phyloP scores from a whole-genome alignment of 306 rosid species.

The Purshia tridentata region DNA sequence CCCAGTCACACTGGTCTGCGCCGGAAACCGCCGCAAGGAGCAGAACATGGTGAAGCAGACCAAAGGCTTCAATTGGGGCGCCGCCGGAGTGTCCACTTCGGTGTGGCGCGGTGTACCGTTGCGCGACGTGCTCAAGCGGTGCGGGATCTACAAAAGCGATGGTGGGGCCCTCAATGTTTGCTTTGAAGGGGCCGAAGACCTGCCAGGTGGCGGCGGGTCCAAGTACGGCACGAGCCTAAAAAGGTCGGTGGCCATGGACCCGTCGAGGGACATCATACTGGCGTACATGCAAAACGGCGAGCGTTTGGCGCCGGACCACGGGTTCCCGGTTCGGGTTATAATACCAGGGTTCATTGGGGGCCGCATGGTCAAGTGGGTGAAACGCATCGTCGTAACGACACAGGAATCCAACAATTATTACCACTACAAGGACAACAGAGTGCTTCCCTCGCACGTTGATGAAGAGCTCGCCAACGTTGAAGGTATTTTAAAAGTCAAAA shows the following conservation, averaged over 20 bases:
- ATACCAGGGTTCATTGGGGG: constrained; percentile 80
- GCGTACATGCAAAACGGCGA: constrained; percentile 88
- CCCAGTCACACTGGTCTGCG: constrained; percentile 64
- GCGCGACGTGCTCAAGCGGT: constrained; percentile 46
- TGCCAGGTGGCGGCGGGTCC: constrained; percentile 86
- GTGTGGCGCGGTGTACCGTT: constrained; percentile 71
- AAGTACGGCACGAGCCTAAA: constrained; percentile 67
- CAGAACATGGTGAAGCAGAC: constrained; percentile 76
- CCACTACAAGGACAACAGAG: constrained; percentile 69
- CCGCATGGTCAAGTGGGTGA: constrained; percentile 85
- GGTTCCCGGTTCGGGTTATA: constrained; percentile 72
- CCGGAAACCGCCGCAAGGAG: constrained; percentile 76
- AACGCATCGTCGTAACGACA: constrained; percentile 65
- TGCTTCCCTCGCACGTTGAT: constrained; percentile 77
- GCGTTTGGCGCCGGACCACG: constrained; percentile 64
- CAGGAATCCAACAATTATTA: constrained; percentile 54
- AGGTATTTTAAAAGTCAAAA: constrained; percentile 23
- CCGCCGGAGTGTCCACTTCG: constrained; percentile 65
- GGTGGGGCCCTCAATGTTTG: constrained; percentile 68
- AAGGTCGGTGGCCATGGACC: constrained; percentile 69
- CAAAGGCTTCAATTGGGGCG: constrained; percentile 84
- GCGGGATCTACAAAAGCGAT: constrained; percentile 45
- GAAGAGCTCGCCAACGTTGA: constrained; percentile 74
- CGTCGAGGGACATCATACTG: constrained; percentile 67
- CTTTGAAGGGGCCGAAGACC: constrained; percentile 76